phyloP scores from a whole-genome alignment of 164 flowering plant species.

The Platanus orientalis region DNA sequence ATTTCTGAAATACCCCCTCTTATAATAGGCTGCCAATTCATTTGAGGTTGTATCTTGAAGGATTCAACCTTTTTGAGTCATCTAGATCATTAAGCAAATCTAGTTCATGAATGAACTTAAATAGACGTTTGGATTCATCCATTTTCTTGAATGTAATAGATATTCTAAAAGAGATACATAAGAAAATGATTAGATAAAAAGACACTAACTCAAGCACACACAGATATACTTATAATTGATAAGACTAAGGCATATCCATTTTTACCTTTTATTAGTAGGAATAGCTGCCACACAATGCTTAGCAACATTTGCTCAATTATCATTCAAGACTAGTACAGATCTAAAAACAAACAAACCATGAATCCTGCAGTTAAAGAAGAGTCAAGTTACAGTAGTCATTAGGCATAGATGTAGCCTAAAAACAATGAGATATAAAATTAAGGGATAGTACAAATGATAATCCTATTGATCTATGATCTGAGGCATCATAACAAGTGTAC shows the following conservation, averaged over 20 bases:
- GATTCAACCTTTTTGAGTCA: constrained; percentile 19
- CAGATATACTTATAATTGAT: too few relatives aligned
- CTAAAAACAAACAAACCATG: constrained; percentile 24
- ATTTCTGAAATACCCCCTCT: constrained; percentile 7
- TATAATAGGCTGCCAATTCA: not conserved
- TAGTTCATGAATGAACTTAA: constrained; percentile 33
- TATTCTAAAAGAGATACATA: constrained; percentile 23
- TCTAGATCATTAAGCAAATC: constrained; percentile 43
- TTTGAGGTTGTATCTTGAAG: constrained; percentile 15
- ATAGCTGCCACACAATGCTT: constrained; percentile 59
- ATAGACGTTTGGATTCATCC: constrained; percentile 41
- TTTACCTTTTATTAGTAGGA: constrained; percentile 43
- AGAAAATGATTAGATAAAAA: not conserved
- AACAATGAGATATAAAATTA: too few relatives aligned
- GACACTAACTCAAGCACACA: too few relatives aligned
- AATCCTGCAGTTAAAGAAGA: too few relatives aligned
- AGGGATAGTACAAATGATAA: too few relatives aligned
- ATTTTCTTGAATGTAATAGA: constrained; percentile 52
- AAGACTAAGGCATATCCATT: not conserved
- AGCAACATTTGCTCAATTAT: constrained; percentile 54
- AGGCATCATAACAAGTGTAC: too few relatives aligned
- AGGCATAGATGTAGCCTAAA: not conserved
- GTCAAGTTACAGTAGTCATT: not conserved
- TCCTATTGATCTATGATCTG: too few relatives aligned
- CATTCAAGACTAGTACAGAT: constrained; percentile 50